These are phyloP conservation scores for Linaria vulgaris DNA, from an alignment of 257 asterid genomes.

Conservation along the genomic window DNA sequence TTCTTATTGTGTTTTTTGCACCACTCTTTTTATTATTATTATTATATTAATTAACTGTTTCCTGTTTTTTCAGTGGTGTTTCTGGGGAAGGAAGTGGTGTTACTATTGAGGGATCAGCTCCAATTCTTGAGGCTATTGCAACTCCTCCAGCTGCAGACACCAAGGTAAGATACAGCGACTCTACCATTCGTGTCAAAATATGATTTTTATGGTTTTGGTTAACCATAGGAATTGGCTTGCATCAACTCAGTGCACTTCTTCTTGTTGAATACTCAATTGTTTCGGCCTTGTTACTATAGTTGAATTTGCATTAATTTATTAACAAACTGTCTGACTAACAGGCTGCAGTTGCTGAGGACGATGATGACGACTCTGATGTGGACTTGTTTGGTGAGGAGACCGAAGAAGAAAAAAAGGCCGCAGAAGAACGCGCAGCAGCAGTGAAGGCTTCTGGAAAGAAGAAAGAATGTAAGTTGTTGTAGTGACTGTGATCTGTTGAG, in stretches of 20 bases:
- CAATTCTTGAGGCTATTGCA: constrained; percentile 39
- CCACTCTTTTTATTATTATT: neutral
- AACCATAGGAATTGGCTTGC: neutral
- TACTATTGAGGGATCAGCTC: constrained; percentile 50
- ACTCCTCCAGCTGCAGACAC: constrained; percentile 57
- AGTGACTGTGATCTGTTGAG: too few species aligned
- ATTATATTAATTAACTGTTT: constrained; percentile 4
- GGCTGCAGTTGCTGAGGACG: constrained; percentile 79
- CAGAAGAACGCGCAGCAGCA: constrained; percentile 91
- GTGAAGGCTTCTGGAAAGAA: constrained; percentile 80
- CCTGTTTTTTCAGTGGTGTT: constrained; percentile 54
- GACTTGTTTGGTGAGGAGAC: constrained; percentile 96
- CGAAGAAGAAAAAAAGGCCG: constrained; percentile 92
- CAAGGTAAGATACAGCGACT: constrained; percentile 33
- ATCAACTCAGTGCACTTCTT: too few species aligned
- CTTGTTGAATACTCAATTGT: neutral
- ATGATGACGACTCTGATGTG: constrained; percentile 74
- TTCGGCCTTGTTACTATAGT: neutral
- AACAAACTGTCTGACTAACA: constrained; percentile 22
- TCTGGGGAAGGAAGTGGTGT: constrained; percentile 66
- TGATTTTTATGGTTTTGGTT: neutral
- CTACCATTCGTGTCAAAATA: neutral
- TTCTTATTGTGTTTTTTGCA: too few species aligned
- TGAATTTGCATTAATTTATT: neutral
- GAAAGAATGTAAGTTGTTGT: constrained; percentile 68